Evolutionary conservation across 768 basidiomycete species (phyloP), one percentile per base, ranked within the genome.

Genomic region (Auriscalpium vulgare): DNA sequence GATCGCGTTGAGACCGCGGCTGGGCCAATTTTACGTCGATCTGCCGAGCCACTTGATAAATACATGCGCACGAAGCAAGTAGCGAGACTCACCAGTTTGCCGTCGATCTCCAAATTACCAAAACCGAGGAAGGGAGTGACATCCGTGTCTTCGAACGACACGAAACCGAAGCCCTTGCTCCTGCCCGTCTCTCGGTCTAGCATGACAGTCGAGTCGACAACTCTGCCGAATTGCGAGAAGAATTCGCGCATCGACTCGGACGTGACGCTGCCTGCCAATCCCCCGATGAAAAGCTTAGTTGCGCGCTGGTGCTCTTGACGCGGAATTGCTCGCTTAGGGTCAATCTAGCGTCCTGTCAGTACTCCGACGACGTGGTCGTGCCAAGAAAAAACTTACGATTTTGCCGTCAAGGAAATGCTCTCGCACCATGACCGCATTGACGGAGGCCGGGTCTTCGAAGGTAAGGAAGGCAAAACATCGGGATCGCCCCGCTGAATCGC

Each of bases 201-300:
- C 95, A 98, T 98, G 65, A 98, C 92, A 0, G 95, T 97, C 54
- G 94, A 93, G 69, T 98, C 95, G 67, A 95, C 87, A 61, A 98
- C 93, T 62, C 84, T 87, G 56, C 95, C 95, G 64, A 88, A 97
- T 68, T 94, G 87, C 46, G 85, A 84, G 72, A 97, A 95, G 72
- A 91, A 97, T 47, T 85, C 82, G 60, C 88, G 84, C 85, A 98
- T 88, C 1, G 85, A 87, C 63, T 95, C 93, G 29, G 89, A 91
- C 17, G 92, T 95, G 29, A 95, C 92, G 54, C 84, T 83, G 40
- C 87, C 85, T 11, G 94, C 88, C 1, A 98, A 80, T 19, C 93
- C 92, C 52, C 95, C 95, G 45, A 98, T 94, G 68, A 98, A 98
- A 52, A 97, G 76, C 66, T 97, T 95, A 11, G 91, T 91, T 7